phyloP scores from a whole-genome alignment of 441 rosid genomes.

The Adansonia madagascariensis region DNA sequence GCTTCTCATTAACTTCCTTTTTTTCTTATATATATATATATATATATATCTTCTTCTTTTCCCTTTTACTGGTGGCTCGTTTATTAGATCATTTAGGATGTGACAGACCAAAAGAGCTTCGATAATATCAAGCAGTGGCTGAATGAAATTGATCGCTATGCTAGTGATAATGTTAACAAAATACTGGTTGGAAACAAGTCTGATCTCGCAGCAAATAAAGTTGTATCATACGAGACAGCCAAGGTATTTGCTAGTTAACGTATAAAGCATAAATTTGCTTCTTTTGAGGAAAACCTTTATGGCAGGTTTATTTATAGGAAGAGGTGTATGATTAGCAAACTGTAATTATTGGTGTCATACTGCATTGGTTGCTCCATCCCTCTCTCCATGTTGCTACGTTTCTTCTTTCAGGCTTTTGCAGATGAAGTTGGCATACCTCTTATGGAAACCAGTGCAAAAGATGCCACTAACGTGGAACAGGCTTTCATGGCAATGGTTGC shows the following conservation, averaged over 20 bases:
- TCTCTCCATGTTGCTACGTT: background rate
- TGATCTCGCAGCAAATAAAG: slow-evolving; percentile 53
- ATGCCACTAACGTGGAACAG: slow-evolving; percentile 66
- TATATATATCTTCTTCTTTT: background rate
- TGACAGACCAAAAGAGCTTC: slow-evolving; percentile 63
- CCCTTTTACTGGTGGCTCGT: slow-evolving; percentile 9
- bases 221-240: slow-evolving; percentile 53
- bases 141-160: slow-evolving; percentile 56
- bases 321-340: background rate
- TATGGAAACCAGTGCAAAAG: slow-evolving; percentile 74
- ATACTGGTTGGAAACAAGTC: slow-evolving; percentile 56
- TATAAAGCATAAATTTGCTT: background rate
- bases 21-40: background rate
- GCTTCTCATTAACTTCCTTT: slow-evolving; percentile 18
- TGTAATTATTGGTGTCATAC: background rate
- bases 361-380: background rate
- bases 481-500: slow-evolving; percentile 81
- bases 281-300: background rate
- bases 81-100: slow-evolving; percentile 56
- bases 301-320: background rate
- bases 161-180: slow-evolving; percentile 56
- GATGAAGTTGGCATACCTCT: slow-evolving; percentile 76
- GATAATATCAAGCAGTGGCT: slow-evolving; percentile 59
- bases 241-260: slow-evolving; percentile 36
- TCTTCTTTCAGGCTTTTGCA: slow-evolving; percentile 58